Percentiles rank a stretch among this genome's conserved stretches.
Conservation (phyloP, 2,329 filamentous ascomycete genomes). For the Ophiosphaerella korrae region DNA sequence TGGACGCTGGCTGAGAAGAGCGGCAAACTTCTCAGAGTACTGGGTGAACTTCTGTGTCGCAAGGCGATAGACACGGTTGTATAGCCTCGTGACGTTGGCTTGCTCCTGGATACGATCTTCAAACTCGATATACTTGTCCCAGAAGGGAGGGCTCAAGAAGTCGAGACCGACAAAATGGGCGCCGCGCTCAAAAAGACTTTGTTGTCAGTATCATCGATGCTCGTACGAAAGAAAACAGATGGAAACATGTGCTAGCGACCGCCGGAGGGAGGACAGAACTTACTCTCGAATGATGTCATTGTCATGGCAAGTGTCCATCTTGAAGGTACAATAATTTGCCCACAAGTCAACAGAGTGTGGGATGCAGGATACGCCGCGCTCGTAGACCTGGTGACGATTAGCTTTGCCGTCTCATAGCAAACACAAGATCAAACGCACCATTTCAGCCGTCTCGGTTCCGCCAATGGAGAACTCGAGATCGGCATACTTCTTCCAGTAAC, state of each 20-base stretch:
- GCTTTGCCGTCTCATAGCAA: neutral
- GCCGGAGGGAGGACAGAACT: conserved; percentile 60
- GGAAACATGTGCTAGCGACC: neutral
- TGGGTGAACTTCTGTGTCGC: conserved; percentile 95
- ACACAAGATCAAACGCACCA: conserved; percentile 62
- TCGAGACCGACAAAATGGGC: conserved; percentile 85
- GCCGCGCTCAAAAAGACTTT: conserved; percentile 89
- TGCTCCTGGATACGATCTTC: conserved; percentile 73
- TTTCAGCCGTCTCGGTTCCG: conserved; percentile 94
- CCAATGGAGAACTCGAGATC: conserved; percentile 97
- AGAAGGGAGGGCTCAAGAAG: conserved; percentile 93
- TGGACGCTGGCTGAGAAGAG: conserved; percentile 72
- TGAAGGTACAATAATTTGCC: conserved; percentile 97
- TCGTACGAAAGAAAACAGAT: neutral
- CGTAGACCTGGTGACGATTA: conserved; percentile 72
- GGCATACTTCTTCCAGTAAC: conserved; percentile 99
- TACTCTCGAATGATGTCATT: conserved; percentile 98
- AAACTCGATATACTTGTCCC: conserved; percentile 98
- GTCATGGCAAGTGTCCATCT: conserved; percentile 95
- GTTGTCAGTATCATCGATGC: conserved; percentile 13
- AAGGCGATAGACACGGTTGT: conserved; percentile 81
- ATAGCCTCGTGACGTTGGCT: conserved; percentile 77
- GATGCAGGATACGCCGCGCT: conserved; percentile 91
- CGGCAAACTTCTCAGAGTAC: conserved; percentile 90
- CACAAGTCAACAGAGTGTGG: conserved; percentile 94